phyloP scores from a whole-genome alignment of 202 grass and related monocot species.

The Dendrocalamus latiflorus region DNA sequence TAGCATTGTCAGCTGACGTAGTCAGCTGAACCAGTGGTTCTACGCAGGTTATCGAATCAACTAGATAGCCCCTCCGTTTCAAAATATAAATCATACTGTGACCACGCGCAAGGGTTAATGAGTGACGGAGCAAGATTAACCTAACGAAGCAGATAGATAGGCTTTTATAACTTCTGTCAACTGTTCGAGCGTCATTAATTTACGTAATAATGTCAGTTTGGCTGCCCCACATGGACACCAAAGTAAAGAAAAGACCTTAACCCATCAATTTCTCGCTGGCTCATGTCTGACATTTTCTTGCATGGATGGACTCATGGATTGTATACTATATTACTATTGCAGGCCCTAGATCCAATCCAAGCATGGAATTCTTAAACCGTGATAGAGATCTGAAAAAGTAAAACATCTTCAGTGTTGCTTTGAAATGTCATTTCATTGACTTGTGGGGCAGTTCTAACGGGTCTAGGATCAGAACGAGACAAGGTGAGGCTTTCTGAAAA shows the following conservation, averaged over 20 bases:
- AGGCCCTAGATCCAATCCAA: constrained; percentile 16
- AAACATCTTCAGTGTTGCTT: background rate
- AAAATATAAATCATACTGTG: background rate
- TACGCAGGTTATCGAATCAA: background rate
- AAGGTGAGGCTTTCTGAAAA: background rate
- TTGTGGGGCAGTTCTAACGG: background rate
- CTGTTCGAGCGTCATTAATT: background rate
- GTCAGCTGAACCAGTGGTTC: no score
- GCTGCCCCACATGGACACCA: background rate
- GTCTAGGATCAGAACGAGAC: background rate
- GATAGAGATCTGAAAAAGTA: background rate
- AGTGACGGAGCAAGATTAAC: background rate
- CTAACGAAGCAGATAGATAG: background rate
- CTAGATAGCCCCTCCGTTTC: background rate
- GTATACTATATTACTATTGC: background rate
- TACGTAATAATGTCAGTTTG: background rate
- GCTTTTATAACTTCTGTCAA: background rate
- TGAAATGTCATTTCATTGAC: constrained; percentile 17
- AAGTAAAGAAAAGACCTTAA: background rate
- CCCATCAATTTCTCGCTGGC: background rate
- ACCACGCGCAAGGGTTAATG: background rate
- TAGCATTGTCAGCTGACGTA: no score
- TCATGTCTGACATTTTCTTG: background rate
- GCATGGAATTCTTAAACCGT: background rate
- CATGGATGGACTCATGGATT: background rate